Evolutionary conservation across 1,284 basidiomycete genomes (phyloP), one percentile per base, ranked within the genome.

Genomic region (Schizophyllum commune): DNA sequence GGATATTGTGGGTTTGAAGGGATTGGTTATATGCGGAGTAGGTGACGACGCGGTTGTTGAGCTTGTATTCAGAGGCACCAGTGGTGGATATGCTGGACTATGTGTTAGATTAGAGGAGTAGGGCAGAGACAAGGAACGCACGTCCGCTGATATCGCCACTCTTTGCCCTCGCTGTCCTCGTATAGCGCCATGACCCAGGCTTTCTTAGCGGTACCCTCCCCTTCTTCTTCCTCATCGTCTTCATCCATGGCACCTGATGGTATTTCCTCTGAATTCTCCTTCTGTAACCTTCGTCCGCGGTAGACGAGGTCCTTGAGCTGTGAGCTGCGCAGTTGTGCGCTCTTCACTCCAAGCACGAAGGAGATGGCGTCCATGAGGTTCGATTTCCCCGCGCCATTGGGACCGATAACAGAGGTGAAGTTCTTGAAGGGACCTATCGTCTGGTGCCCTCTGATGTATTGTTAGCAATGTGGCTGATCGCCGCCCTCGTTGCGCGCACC

Each of bases 331-430:
- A 99, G 82, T 68, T 98, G 94, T 1, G 89, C 90, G 61, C 92
- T 94, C 77, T 96, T 94, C 56, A 99, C 91, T 33, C 97, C 96
- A 8, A 99, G 86, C 5, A 99, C 97, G 72, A 99, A 99, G 2
- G 97, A 99, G 67, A 99, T 98, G 61, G 97, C 97, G 73, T 99
- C 97, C 97, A 99, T 99, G 65, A 99, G 85, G 73, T 99, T 99
- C 39, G 94, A 96, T 74, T 99, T 99, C 65, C 97, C 97, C 3
- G 96, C 95, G 62, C 97, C 97, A 88, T 99, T 99, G 55, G 97
- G 96, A 22, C 97, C 97, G 68, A 98, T 98, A 66, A 98, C 85
- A 17, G 94, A 96, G 0, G 94, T 96, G 75, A 99, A 99, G 68
- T 90, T 86, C 71, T 83, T 85, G 78, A 97, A 96, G 4, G 95